Evolutionary conservation across 257 asterid genomes (phyloP).

Genomic region (Ilex aquifolium): DNA sequence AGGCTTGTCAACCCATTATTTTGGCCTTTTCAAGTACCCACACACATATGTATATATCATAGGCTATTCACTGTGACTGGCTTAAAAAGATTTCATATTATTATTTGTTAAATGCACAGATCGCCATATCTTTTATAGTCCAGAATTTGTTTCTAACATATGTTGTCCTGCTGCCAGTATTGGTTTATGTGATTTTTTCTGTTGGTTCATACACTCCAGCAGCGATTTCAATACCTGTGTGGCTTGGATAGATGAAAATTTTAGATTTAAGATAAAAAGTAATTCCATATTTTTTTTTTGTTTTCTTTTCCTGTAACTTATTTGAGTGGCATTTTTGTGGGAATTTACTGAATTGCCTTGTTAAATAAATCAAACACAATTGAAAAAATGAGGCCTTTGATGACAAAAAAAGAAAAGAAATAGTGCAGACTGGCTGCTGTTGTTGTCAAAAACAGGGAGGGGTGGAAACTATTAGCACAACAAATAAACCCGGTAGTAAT

Average conservation of each 20-base stretch:
- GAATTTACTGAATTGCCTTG: not conserved
- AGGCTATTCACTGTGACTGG: too few relatives aligned
- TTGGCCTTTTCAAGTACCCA: not conserved
- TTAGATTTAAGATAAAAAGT: not conserved
- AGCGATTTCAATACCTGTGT: not conserved
- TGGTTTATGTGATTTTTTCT: not conserved
- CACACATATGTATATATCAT: not conserved
- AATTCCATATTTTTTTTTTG: not conserved
- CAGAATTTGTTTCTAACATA: too few relatives aligned
- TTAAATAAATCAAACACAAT: not conserved
- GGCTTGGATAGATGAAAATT: not conserved
- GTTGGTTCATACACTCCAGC: not conserved
- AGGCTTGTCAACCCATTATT: slow-evolving; percentile 7
- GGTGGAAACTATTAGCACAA: too few relatives aligned
- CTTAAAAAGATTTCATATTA: not conserved
- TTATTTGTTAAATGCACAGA: not conserved
- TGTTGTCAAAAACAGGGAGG: too few relatives aligned
- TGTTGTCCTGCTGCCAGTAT: not conserved
- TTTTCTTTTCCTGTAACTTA: not conserved
- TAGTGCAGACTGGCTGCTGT: too few relatives aligned
- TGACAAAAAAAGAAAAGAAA: too few relatives aligned
- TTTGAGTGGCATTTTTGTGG: not conserved
- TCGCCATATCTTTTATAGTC: not conserved
- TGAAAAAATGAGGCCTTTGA: not conserved
- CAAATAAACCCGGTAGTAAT: too few relatives aligned